Base-by-base conservation (phyloP, 306 rosid species). In the Cucurbita moschata region DNA sequence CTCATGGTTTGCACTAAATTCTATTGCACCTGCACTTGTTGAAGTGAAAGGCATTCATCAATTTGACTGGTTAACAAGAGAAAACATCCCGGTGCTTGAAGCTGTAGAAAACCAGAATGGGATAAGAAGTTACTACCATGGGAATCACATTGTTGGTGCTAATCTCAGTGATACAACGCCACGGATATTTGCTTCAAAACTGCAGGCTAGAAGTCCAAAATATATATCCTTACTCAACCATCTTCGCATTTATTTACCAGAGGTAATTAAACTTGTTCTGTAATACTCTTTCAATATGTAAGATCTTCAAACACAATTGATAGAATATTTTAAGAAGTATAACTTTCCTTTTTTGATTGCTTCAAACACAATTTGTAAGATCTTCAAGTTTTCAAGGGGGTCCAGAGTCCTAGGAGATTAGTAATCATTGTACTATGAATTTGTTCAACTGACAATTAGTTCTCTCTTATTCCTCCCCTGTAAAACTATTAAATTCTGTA, bases 41-140 rank as follows among this genome's bases (percentile, higher is more conserved):
- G 99, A 95, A 84, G 96, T 95, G 82, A 95, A 83, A 83, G 91
- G 99, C 13, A 72, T 95, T 79, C 99, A 95, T 87, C 99, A 95
- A 76, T 95, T 95, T 80, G 97, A 91, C 72, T 95, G 97, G 97
- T 89, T 95, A 83, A 95, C 96, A n/a, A 88, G 93, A 87, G 99
- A 95, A 84, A 95, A 95, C 75, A 91, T 95, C 80, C 99, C 99
- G 12, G 97, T 95, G 42, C 96, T 95, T 79, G 99, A 95, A 85
- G 99, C 99, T 16, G 89, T 95, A 81, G 96, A 91, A 82, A 89
- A 86, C 78, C 97, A 95, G 51, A 85, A 88, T 77, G 97, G 87
- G 75, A 91, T 95, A 77, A 82, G 91, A 79, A 82, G 81, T 79
- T 95, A 95, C 88, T 95, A 95, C 84, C 99, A 95, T 76, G 99